These are phyloP conservation scores for Yarrowia sp. DNA, from an alignment of 805 yeast genomes.

Conservation along the genomic window DNA sequence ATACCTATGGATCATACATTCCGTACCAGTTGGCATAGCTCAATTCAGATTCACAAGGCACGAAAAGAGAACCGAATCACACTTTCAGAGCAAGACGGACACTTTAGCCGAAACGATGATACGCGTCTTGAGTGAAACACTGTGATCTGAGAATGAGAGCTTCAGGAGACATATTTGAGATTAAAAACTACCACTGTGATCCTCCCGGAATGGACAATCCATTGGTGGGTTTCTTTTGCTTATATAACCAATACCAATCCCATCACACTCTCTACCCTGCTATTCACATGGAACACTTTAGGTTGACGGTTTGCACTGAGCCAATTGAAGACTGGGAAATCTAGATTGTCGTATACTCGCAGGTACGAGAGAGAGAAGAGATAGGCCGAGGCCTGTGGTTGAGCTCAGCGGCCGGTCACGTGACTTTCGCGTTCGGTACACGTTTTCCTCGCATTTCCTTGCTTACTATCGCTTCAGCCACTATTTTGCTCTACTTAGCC, in stretches of 20 bases:
- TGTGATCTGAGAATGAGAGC: not conserved
- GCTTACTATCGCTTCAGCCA: not conserved
- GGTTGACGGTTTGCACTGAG: constrained; percentile 4
- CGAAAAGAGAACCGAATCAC: not conserved
- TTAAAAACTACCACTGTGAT: not conserved
- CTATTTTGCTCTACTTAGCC: not conserved
- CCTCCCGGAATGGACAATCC: not conserved
- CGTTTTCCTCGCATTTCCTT: not conserved
- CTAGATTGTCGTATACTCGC: not conserved
- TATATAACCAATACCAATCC: not conserved
- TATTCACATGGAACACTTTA: constrained; percentile 10
- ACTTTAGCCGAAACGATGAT: constrained; percentile 12
- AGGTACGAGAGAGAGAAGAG: not conserved
- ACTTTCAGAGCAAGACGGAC: constrained; percentile 13
- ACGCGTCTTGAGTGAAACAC: not conserved
- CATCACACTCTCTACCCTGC: not conserved
- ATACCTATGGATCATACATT: too few relatives aligned
- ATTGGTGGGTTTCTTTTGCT: not conserved
- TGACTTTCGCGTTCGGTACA: not conserved
- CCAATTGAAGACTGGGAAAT: constrained; percentile 2
- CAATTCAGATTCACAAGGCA: too few relatives aligned
- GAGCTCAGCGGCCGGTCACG: not conserved
- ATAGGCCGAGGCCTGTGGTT: not conserved
- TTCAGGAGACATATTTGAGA: not conserved
- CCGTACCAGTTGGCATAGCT: too few relatives aligned